Conservation (phyloP, 176 grass and related monocot genomes). For the Olyra latifolia region DNA sequence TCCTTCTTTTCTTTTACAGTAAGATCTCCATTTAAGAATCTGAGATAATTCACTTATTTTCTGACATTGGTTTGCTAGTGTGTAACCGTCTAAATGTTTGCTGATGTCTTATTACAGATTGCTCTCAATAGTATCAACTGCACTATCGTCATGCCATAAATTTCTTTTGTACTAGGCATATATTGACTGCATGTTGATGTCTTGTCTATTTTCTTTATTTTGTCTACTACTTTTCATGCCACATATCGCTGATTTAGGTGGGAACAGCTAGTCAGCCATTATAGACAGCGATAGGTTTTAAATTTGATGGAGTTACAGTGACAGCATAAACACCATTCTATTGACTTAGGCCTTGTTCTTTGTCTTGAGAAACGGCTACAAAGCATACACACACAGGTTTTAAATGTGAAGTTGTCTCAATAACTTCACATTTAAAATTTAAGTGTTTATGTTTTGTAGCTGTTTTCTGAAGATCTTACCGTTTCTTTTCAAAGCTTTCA, state of each 20-base stretch:
- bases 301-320: not conserved
- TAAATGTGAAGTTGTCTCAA: too few relatives aligned
- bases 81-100: slow-evolving; percentile 21
- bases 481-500: too few relatives aligned
- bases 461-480: too few relatives aligned
- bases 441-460: too few relatives aligned
- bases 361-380: too few relatives aligned
- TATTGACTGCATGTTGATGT: not conserved
- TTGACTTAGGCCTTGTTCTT: not conserved
- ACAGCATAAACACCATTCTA: not conserved
- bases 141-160: not conserved
- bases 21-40: not conserved
- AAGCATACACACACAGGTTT: too few relatives aligned
- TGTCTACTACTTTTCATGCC: not conserved
- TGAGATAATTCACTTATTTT: not conserved
- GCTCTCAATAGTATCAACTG: not conserved
- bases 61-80: not conserved
- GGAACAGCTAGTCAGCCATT: not conserved
- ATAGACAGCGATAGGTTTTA: not conserved
- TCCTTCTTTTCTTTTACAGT: not conserved
- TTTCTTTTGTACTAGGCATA: not conserved
- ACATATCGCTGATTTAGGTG: not conserved
- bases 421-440: too few relatives aligned
- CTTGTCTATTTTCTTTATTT: not conserved
- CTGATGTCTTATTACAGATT: not conserved